Percentiles rank a stretch among this genome's conserved stretches.
Conservation (phyloP, 192 early-diverging fungal species). For the Backusella tuberculispora region DNA sequence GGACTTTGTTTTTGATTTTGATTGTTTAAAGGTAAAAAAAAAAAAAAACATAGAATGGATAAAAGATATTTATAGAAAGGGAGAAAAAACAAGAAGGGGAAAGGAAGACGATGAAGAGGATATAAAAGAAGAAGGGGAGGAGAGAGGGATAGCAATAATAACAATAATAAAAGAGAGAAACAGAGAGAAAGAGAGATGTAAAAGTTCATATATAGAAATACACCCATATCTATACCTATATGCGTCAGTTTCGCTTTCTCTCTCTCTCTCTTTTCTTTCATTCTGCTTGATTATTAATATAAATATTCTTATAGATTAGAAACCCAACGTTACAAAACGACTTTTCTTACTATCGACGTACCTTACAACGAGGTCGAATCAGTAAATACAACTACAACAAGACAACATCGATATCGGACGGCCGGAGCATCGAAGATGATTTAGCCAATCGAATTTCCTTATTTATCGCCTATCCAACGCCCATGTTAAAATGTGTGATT, state of each 20-base stretch:
- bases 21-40: conserved; percentile 74
- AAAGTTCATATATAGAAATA: no score
- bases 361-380: conserved; percentile 68
- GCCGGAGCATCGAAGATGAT: conserved; percentile 69
- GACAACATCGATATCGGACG: conserved; percentile 32
- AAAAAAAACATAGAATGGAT: not conserved
- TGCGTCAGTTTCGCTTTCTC: no score
- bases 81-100: no score
- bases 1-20: conserved; percentile 89
- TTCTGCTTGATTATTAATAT: not conserved
- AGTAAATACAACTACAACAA: not conserved
- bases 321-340: conserved; percentile 79
- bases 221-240: no score
- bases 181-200: no score
- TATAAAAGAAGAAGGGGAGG: no score
- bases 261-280: no score
- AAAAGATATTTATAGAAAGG: no score
- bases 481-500: conserved; percentile 85
- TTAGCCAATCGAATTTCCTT: conserved; percentile 91
- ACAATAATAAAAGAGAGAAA: no score
- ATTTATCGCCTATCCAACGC: conserved; percentile 92
- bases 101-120: no score
- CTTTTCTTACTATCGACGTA: conserved; percentile 93
- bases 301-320: conserved; percentile 20
- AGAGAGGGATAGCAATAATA: no score